Conservation (phyloP, 306 rosid genomes). For the Trifolium dubium region DNA sequence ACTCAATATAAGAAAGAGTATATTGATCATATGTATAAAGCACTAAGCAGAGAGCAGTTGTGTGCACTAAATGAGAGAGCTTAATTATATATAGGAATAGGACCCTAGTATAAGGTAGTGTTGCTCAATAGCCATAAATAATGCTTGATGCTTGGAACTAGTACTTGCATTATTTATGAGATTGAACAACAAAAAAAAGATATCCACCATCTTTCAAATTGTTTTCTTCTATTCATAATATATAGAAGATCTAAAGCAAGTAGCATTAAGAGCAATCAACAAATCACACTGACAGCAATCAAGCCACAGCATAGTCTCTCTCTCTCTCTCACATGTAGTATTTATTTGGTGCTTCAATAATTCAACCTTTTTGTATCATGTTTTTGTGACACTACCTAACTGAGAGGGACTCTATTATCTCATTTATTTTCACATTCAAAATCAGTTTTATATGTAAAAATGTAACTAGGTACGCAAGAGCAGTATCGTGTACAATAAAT, state of each 20-base stretch:
- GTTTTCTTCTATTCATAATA: not conserved
- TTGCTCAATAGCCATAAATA: not conserved
- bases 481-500: not conserved
- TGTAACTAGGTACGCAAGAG: not conserved
- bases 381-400: not conserved
- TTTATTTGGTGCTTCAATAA: not conserved
- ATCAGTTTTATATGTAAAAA: not conserved
- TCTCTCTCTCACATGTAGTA: not conserved
- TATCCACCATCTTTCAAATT: not conserved
- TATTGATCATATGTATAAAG: not conserved
- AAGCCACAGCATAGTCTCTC: not conserved
- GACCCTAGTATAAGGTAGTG: not conserved
- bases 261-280: constrained; percentile 22
- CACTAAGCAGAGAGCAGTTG: not conserved
- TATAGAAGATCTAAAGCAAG: not conserved
- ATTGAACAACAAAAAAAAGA: not conserved
- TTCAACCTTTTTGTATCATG: not conserved
- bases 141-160: not conserved
- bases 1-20: too few species aligned
- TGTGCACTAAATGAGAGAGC: not conserved
- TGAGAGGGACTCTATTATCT: not conserved
- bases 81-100: too few species aligned
- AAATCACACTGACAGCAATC: constrained; percentile 14
- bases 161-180: not conserved
- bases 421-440: not conserved